Conservation (phyloP, 2,329 filamentous ascomycete species). For the Emergomyces pasteurianus region DNA sequence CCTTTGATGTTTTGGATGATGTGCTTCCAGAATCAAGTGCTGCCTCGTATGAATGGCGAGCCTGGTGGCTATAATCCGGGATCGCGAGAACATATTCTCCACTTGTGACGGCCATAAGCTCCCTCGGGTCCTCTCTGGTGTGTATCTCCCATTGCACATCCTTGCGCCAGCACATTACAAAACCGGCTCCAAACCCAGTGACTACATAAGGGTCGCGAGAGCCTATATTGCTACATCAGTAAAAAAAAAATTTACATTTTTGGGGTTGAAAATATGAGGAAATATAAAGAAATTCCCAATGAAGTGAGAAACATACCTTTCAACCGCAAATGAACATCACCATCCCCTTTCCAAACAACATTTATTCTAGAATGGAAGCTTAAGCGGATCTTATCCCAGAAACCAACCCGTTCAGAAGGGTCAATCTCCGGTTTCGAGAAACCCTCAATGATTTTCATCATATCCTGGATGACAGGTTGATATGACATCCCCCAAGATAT, state of each 20-base stretch:
- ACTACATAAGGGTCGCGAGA: slow-evolving; percentile 87
- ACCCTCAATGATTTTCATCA: slow-evolving; percentile 98
- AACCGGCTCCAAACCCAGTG: slow-evolving; percentile 83
- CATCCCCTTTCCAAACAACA: slow-evolving; percentile 87
- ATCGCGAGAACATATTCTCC: slow-evolving; percentile 90
- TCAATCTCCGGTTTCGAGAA: slow-evolving; percentile 95
- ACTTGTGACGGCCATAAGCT: slow-evolving; percentile 92
- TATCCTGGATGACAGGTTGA: slow-evolving; percentile 94
- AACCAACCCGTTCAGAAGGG: slow-evolving; percentile 83
- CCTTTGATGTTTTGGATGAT: slow-evolving; percentile 43
- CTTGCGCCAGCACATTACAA: slow-evolving; percentile 97
- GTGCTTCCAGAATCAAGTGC: slow-evolving; percentile 45
- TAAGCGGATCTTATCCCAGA: slow-evolving; percentile 96
- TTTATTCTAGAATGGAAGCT: slow-evolving; percentile 86
- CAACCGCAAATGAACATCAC: slow-evolving; percentile 83
- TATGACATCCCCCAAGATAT: slow-evolving; percentile 98
- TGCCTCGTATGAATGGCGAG: slow-evolving; percentile 47
- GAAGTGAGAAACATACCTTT: slow-evolving; percentile 49
- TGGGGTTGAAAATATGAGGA: slow-evolving; percentile 6
- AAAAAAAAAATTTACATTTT: not conserved
- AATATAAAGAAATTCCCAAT: not conserved
- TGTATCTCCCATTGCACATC: slow-evolving; percentile 83
- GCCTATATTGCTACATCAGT: slow-evolving; percentile 25
- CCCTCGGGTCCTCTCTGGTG: slow-evolving; percentile 72
- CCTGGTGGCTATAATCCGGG: slow-evolving; percentile 84